Evolutionary conservation across 1,284 basidiomycete species (phyloP), one percentile per base, ranked within the genome.

Genomic region (Cutaneotrichosporon cutaneum): DNA sequence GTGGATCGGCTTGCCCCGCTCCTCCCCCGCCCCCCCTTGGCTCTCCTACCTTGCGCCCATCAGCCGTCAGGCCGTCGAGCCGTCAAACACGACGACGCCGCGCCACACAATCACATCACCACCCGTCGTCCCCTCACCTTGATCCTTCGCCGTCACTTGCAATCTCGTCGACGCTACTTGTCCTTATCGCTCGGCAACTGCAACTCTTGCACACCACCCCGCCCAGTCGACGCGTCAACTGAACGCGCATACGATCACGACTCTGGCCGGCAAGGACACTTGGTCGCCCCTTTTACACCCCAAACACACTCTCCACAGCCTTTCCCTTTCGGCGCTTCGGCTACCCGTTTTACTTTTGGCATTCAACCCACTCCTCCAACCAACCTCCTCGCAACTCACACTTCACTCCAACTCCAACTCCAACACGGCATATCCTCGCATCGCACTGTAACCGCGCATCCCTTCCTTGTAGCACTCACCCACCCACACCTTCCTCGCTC

Each of bases 321-420:
- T n/a, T 45, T 45, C 44, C 30, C 39, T 18, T 18, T 51, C 26
- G 48, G 48, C n/a, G 48, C 48, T 51, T 51, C 14, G 48, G 48
- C 48, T 32, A 30, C 26, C 16, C 48, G 13, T 6, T 32, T 51
- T 51, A 51, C 48, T 32, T 51, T 51, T 51, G 48, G 27, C 48
- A 51, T 27, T 26, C 44, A 21, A 24, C 44, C n/a, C 22, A 22
- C n/a, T 22, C 22, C 11, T 16, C 18, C 14, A 47, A 22, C 45
- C 24, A 48, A 48, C 45, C 45, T 26, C 21, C 45, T 26, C 22
- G 9, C 21, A n/a, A 16, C n/a, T 45, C 44, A 16, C 44, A 21
- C 42, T 21, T 24, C 21, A 27, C 22, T 24, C 24, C 14, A 24
- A 26, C n/a, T n/a, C n/a, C n/a, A 45, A 45, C n/a, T 45, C 30